Evolutionary conservation across 2,329 filamentous ascomycete species (phyloP).

Genomic region (Apiospora koreana): DNA sequence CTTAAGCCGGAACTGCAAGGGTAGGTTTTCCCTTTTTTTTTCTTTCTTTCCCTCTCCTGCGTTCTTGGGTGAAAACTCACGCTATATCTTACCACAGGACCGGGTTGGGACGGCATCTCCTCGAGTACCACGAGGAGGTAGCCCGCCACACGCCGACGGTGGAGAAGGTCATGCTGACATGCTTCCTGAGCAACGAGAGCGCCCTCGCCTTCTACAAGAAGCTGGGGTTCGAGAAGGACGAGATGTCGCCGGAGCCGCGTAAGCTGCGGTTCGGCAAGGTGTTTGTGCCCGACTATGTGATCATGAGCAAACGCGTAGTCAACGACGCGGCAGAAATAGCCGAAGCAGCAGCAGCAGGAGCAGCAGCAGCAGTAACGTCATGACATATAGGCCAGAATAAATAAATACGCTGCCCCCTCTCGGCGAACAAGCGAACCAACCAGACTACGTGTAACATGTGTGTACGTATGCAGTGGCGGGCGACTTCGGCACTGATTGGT

Average conservation of each 20-base stretch:
- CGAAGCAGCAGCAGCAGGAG: neutral
- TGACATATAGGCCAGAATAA: neutral
- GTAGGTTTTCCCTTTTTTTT: conserved; percentile 34
- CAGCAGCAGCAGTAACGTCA: neutral
- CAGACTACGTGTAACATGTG: neutral
- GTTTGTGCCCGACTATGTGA: conserved; percentile 58
- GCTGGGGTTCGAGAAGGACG: conserved; percentile 58
- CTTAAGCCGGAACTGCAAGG: conserved; percentile 57
- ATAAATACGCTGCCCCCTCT: neutral
- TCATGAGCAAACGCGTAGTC: conserved; percentile 54
- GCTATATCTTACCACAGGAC: conserved; percentile 40
- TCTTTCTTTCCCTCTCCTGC: no score
- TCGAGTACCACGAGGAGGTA: conserved; percentile 55
- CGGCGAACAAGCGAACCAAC: neutral
- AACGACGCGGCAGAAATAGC: neutral
- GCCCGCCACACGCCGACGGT: conserved; percentile 56
- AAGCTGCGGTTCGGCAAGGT: conserved; percentile 55
- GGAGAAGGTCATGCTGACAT: conserved; percentile 73
- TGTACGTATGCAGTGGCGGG: neutral
- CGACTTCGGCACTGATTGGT: neutral
- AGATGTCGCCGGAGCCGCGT: conserved; percentile 54
- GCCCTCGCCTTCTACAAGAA: conserved; percentile 63
- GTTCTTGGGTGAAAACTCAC: no score
- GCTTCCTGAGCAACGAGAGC: conserved; percentile 62
- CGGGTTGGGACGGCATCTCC: conserved; percentile 62